Evolutionary conservation across 2,329 filamentous ascomycete genomes (phyloP).

Genomic region (Ploettnerulaceae sp.): DNA sequence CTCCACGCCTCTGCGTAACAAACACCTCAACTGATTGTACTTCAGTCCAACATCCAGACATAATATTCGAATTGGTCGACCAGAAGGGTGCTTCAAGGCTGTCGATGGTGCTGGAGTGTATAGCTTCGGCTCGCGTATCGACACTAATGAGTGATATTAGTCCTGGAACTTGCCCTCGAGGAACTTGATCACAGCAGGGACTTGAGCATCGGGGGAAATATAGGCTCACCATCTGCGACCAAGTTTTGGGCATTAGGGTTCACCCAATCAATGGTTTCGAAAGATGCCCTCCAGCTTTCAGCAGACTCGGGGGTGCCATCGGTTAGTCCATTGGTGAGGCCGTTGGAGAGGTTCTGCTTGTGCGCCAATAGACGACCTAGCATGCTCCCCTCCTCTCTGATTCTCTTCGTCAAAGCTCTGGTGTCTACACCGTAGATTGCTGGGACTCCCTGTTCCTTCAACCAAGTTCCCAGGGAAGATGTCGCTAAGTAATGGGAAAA

Average conservation of each 20-base stretch:
- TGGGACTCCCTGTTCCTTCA: conserved; percentile 91
- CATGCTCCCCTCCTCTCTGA: conserved; percentile 93
- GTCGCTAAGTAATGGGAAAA: conserved; percentile 91
- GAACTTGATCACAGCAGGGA: not conserved
- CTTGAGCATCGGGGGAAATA: conserved; percentile 18
- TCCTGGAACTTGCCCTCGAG: conserved; percentile 22
- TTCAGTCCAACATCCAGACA: conserved; percentile 98
- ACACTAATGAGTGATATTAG: conserved; percentile 60
- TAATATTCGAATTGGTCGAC: conserved; percentile 78
- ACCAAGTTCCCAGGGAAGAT: conserved; percentile 88
- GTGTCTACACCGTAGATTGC: conserved; percentile 96
- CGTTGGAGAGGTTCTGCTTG: conserved; percentile 47
- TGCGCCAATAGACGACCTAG: conserved; percentile 82
- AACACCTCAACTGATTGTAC: conserved; percentile 94
- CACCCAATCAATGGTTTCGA: conserved; percentile 80
- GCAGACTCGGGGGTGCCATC: conserved; percentile 35
- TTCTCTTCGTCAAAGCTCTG: conserved; percentile 86
- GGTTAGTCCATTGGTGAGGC: conserved; percentile 36
- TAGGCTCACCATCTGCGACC: conserved; percentile 80
- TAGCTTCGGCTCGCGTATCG: conserved; percentile 77
- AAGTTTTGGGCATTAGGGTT: conserved; percentile 92
- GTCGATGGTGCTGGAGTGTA: conserved; percentile 70
- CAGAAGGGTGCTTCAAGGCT: conserved; percentile 80
- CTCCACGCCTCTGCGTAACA: conserved; percentile 86
- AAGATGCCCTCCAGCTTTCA: conserved; percentile 47